Evolutionary conservation across 768 basidiomycete genomes (phyloP).

Genomic region (Podaxis pistillaris): DNA sequence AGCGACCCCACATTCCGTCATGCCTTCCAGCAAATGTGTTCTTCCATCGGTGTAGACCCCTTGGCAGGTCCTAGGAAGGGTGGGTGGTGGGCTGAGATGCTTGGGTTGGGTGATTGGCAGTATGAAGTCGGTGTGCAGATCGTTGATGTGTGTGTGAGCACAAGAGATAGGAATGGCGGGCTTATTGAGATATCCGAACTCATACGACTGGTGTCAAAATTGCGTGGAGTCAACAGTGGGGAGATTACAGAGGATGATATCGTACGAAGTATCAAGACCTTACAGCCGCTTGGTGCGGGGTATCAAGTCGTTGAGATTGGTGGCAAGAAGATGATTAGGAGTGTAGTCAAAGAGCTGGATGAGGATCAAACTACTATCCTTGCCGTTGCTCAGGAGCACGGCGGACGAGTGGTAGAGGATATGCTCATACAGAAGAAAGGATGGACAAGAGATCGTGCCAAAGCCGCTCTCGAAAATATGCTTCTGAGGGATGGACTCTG

Average conservation of each 20-base stretch:
- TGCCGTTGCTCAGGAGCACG: constrained; percentile 64
- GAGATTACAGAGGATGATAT: constrained; percentile 85
- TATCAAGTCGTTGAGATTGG: constrained; percentile 81
- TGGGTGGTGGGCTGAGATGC: constrained; percentile 90
- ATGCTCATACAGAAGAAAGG: constrained; percentile 57
- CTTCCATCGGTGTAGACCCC: constrained; percentile 92
- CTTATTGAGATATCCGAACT: constrained; percentile 88
- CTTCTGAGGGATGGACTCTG: constrained; percentile 86
- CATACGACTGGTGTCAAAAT: constrained; percentile 69
- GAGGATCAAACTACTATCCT: constrained; percentile 85
- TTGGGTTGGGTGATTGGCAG: constrained; percentile 91
- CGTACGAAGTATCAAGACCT: constrained; percentile 76
- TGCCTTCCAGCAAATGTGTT: constrained; percentile 95
- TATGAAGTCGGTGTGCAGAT: constrained; percentile 95
- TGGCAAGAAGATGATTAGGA: constrained; percentile 80
- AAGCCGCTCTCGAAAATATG: constrained; percentile 85
- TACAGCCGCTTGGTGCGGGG: constrained; percentile 88
- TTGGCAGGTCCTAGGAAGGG: constrained; percentile 82
- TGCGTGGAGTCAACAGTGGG: constrained; percentile 69
- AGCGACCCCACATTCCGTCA: constrained; percentile 84
- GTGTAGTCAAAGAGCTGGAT: constrained; percentile 87
- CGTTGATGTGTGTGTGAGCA: constrained; percentile 88
- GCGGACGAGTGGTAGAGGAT: constrained; percentile 69
- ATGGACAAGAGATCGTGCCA: constrained; percentile 80
- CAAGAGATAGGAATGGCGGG: constrained; percentile 87